Base-by-base conservation (phyloP, 495 filamentous ascomycete species). In the Penicillium nucicola region DNA sequence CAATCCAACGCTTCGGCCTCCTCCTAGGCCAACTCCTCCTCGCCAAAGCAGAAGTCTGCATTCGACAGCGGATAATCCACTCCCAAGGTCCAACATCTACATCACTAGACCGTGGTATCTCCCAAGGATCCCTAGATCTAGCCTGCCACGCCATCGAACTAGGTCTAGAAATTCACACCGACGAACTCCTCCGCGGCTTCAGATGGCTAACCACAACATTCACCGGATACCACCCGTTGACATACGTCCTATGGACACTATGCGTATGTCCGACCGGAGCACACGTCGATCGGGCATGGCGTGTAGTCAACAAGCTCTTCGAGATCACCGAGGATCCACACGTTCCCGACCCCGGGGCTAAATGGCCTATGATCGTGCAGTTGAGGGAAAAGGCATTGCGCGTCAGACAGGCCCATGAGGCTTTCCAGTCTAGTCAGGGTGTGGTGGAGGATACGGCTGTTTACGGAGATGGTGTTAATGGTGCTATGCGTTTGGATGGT, bases 231-330 rank as follows among this genome's bases (percentile, higher is more conserved):
- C 64, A 65, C 32, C 51, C 64, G 0, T 55, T 70, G 13, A 70
- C 67, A 1, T 66, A 66, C 36, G 55, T 58, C 4, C 57, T 70
- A 1, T 70, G 67, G 67, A 50, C 62, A 36, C 41, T 70, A 14
- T 70, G 67, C 47, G 51, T 66, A 10, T 54, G 55, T 25, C 65
- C 65, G 0, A 46, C 25, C 1, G 55, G 48, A 2, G 40, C 52
- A 10, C 41, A 52, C 6, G 53, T 52, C 0, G 53, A 60, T 9
- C 49, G 48, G 1, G 59, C 62, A 7, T 67, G 64, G 64, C 48
- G 47, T 1, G 43, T n/a, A 4, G 25, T 67, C 0, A 48, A 63
- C n/a, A 20, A 19, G 1, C 46, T 49, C n/a, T 65, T 65, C n/a
- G 55, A 57, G 9, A 17, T 58, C 14, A 53, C 25, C 3, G 60